Base-by-base conservation (phyloP, 805 yeast genomes). In the Metschnikowia hibisci region DNA sequence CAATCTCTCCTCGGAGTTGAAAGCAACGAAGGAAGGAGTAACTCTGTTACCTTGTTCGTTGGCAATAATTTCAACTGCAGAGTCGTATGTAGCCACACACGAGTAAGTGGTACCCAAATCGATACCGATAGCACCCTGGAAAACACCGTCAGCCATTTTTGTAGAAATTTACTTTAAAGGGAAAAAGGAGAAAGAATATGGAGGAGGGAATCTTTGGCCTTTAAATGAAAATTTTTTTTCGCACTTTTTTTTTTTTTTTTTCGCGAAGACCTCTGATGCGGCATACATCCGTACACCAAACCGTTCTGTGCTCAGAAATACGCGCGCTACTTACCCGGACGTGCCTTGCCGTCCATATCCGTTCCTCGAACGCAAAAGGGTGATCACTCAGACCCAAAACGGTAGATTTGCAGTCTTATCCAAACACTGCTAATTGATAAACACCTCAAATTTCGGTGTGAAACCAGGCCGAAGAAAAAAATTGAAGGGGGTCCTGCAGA, bases 91-190 rank as follows among this genome's bases (percentile, higher is more conserved):
- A 61, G 76, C 76, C 58, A 70, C 76, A 70, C 76, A 70, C 55
- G 76, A 70, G 67, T 70, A 70, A 52, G 76, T 70, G 45, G 76
- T 70, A 70, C 76, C 76, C 68, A 70, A 70, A 68, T 70, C 76
- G 68, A 70, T 70, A 69, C 76, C 76, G 61, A 70, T 70, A 67
- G 74, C 74, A 46, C 55, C 54, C 56, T 51, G 56, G 55, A 53
- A 53, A 51, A 59, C 60, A 57, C 63, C 63, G 64, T 60, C 61
- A 52, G 64, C 64, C 54, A 60, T 60, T 50, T 44, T 52, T 43
- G 42, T 43, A 45, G 39, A 30, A 36, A 41, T 44, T 39, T 38
- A 41, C 46, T 44, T 47, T 41, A 37, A 39, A 34, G 39, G 42
- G 52, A 45, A 48, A 45, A 45, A 43, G 44, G 34, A 34, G 20